Base-by-base conservation (phyloP, 192 early-diverging fungal species). In the Chytriomyces confervae region DNA sequence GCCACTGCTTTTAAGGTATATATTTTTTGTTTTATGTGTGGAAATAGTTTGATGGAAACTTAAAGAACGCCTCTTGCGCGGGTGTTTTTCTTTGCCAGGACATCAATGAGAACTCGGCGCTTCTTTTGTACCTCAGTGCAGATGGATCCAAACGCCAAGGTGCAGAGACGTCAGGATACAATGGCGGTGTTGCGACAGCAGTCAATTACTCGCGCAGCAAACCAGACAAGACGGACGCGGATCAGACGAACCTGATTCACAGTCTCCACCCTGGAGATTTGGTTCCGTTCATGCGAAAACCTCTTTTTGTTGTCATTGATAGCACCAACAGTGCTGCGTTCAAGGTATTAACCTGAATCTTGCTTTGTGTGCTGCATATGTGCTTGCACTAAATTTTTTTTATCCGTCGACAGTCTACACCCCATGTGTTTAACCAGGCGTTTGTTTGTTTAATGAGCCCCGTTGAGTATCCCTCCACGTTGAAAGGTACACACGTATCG, bases 231-330 rank as follows among this genome's bases (percentile, higher is more conserved):
- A 65, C 76, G 72, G 79, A 91, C 77, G 11, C 80, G 47, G 82
- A 85, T 68, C 51, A 84, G 80, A 57, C 79, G 78, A 84, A 86
- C 53, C 79, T 94, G 29, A 83, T 88, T 75, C 92, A 96, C 81
- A 92, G 93, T 24, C 83, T 98, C 20, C 94, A 96, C 73, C 96
- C 97, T 5, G 87, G 88, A 3, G 97, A 99, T 75, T 85, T 99
- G 44, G 79, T 97, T 9, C 97, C 97, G 0, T 98, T 96, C 70
- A 96, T 96, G 51, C 87, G 97, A 64, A 97, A 98, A 69, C 94
- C 97, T 6, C 84, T 99, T 75, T 98, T 98, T 75, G 79, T 98
- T 23, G 89, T 99, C 66, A 88, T 99, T 18, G 97, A 99, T 77
- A 97, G 96, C 84, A 91, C 89, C 72, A 94, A 96, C 80, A 94